Evolutionary conservation across 305 asterid species (phyloP).

Genomic region (Caryopteris hybrid): DNA sequence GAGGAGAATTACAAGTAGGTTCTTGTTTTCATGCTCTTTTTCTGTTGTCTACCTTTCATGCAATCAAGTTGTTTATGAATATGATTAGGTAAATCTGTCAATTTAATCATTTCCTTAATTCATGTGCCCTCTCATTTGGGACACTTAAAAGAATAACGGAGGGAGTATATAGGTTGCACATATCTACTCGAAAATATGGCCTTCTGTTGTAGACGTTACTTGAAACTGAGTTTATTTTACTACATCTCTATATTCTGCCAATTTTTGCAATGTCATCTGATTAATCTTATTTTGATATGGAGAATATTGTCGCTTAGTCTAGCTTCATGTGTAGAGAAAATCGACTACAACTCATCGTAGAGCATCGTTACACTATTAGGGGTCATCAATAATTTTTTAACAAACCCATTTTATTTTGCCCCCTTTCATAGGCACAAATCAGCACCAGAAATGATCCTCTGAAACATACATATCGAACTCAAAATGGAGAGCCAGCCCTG

Average conservation of each 20-base stretch:
- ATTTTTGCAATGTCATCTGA: not conserved
- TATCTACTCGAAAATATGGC: not conserved
- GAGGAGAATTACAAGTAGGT: constrained; percentile 59
- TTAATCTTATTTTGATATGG: not conserved
- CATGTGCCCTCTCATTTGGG: not conserved
- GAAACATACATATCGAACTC: constrained; percentile 8
- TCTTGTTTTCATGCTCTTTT: not conserved
- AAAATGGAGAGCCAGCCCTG: constrained; percentile 16
- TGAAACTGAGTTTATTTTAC: not conserved
- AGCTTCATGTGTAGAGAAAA: not conserved
- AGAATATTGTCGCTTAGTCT: not conserved
- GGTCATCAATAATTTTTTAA: not conserved
- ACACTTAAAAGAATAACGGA: not conserved
- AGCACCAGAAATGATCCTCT: constrained; percentile 35
- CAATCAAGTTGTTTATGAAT: not conserved
- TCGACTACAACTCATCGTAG: not conserved
- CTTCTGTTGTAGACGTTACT: not conserved
- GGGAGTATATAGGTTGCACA: not conserved
- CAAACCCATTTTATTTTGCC: not conserved
- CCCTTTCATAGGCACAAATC: constrained; percentile 42
- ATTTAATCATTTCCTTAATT: not conserved
- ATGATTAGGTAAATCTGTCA: not conserved
- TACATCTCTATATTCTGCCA: not conserved
- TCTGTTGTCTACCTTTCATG: not conserved
- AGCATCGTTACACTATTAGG: not conserved